Evolutionary conservation across 192 early-diverging fungal species (phyloP), one percentile per base, ranked within the genome.

Genomic region (Podila horticola): DNA sequence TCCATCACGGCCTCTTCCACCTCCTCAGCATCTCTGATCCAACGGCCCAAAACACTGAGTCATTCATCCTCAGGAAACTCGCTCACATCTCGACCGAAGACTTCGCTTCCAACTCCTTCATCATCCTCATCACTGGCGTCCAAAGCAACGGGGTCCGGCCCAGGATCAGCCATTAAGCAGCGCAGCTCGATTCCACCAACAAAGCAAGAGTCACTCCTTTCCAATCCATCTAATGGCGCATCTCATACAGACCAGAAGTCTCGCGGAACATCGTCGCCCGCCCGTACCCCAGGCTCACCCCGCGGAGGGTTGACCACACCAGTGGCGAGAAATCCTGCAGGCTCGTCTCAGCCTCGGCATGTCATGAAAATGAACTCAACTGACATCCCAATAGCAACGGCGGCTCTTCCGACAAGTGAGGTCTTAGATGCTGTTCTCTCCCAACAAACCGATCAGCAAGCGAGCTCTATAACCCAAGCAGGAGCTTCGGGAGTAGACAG

Each of bases 231-330:
- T 19, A 34, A 17, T 26, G 17, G 59, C 28, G 24, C 59, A 61
- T 8, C 28, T 28, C 59, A 26, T 3, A 17, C 29, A 26, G 26
- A 52, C 48, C 57, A 13, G 19, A 41, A 41, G 13, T 29, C 71
- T 15, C 58, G 51, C 34, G 69, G 33, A 19, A 26, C 34, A 29
- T 11, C 49, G 0, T 64, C 68, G 3, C 63, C 69, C 4, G 30
- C 69, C 20, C 55, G 64, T 30, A 34, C 71, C 20, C 58, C 64
- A 26, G 69, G 64, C 15, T 77, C 75, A 8, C 60, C 70, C 11
- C 52, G 30, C 4, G 50, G 58, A 15, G 33, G 41, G 50, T 50
- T 64, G 4, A 45, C 62, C 33, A 48, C 70, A 6, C 3, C 68
- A 48, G 45, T 50, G 28, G 68, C 68, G 7, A 67, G 29, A 57